phyloP scores from a whole-genome alignment of 1,284 basidiomycete species.

The Schizophyllum commune region DNA sequence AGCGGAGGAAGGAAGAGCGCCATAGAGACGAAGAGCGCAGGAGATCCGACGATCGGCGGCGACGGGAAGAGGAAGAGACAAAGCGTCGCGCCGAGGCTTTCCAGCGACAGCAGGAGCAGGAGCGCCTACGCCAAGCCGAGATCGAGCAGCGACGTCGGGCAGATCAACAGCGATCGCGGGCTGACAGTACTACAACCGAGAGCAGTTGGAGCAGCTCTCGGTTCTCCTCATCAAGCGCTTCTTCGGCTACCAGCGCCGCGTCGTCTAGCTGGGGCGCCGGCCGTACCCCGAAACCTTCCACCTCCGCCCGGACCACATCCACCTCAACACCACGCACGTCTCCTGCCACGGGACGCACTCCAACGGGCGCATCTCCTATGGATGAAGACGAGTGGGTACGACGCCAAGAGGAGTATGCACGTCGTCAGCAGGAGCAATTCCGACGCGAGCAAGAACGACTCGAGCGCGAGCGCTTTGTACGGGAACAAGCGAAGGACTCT shows the following conservation, averaged over 20 bases:
- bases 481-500: slow-evolving; percentile 29
- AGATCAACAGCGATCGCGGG: background rate
- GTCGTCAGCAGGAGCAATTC: slow-evolving; percentile 41
- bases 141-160: slow-evolving; percentile 4
- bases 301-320: background rate
- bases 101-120: background rate
- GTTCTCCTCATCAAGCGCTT: background rate
- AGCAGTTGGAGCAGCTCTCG: slow-evolving; percentile 2
- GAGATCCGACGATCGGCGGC: background rate
- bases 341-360: background rate
- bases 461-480: slow-evolving; percentile 7
- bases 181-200: background rate
- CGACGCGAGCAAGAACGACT: slow-evolving; percentile 47
- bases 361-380: background rate
- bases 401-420: slow-evolving; percentile 47
- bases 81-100: slow-evolving; percentile 3
- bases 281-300: background rate
- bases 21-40: background rate
- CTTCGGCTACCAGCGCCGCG: slow-evolving; percentile 7
- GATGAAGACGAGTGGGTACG: slow-evolving; percentile 36
- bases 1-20: slow-evolving; percentile 6
- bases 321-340: background rate
- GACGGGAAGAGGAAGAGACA: slow-evolving; percentile 7
- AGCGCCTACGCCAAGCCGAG: background rate
- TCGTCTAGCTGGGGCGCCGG: background rate